Percentiles rank a stretch among this genome's conserved stretches.
These are phyloP conservation scores for Serendipita vermifera DNA, from an alignment of 768 basidiomycete genomes.

Conservation along the genomic window DNA sequence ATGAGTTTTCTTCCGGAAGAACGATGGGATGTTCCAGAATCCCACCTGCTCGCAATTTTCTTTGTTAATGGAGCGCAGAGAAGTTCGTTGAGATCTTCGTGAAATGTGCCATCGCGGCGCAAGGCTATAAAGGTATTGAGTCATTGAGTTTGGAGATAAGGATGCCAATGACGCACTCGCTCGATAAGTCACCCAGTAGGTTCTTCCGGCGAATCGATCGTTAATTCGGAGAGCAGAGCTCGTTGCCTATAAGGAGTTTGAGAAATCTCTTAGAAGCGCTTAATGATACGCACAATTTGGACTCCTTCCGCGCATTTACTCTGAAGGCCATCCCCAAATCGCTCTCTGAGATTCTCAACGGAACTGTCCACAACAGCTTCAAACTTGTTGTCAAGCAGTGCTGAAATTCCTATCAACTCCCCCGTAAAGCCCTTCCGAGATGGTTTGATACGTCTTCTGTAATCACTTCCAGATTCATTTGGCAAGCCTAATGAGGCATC, in stretches of 20 bases:
- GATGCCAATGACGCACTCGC: conserved; percentile 32
- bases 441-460: no score
- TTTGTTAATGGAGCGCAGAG: conserved; percentile 44
- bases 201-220: conserved; percentile 37
- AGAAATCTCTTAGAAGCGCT: conserved; percentile 7
- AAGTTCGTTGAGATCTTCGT: conserved; percentile 48
- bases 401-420: no score
- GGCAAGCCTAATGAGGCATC: no score
- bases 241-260: conserved; percentile 29
- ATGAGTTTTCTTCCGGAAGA: no score
- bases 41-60: conserved; percentile 33
- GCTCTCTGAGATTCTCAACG: conserved; percentile 34
- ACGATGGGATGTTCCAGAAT: not conserved
- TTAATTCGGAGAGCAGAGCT: conserved; percentile 33
- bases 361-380: conserved; percentile 31
- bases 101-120: conserved; percentile 42
- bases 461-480: no score
- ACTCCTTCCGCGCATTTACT: conserved; percentile 44
- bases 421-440: no score
- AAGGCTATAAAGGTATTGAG: conserved; percentile 26
- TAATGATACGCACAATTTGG: no score
- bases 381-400: no score
- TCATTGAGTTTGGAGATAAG: conserved; percentile 15
- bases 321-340: conserved; percentile 43
- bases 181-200: conserved; percentile 50